Evolutionary conservation across 192 early-diverging fungal genomes (phyloP).

Genomic region (Phlyctochytrium planicorne): DNA sequence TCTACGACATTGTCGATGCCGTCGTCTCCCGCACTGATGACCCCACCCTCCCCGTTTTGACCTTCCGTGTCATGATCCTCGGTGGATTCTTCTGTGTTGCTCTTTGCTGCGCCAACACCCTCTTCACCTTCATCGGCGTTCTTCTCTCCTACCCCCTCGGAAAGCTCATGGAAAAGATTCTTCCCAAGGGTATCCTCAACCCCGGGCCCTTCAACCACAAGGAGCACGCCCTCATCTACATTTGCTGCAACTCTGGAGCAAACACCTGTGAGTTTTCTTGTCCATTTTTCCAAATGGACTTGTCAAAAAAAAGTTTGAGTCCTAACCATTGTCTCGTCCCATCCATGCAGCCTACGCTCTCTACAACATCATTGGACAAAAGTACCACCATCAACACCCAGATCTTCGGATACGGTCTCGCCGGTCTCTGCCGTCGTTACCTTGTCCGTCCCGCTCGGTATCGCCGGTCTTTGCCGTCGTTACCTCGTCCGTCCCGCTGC

Average conservation of each 20-base stretch:
- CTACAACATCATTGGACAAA: constrained; percentile 7
- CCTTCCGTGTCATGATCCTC: constrained; percentile 47
- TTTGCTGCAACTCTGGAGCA: constrained; percentile 8
- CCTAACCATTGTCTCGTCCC: constrained; percentile 80
- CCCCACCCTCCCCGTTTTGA: constrained; percentile 42
- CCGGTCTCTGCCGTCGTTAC: constrained; percentile 27
- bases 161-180: constrained; percentile 46
- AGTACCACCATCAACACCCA: background rate
- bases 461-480: constrained; percentile 68
- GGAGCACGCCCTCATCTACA: constrained; percentile 49
- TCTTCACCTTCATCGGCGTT: constrained; percentile 75
- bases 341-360: constrained; percentile 28
- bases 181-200: constrained; percentile 52
- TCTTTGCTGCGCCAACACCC: constrained; percentile 30
- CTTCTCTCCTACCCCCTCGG: constrained; percentile 78
- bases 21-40: constrained; percentile 36
- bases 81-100: constrained; percentile 23
- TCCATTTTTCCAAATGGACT: background rate
- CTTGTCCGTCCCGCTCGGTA: constrained; percentile 61
- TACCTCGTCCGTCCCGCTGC: constrained; percentile 79
- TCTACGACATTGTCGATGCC: constrained; percentile 7
- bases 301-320: constrained; percentile 48
- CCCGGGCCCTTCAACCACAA: constrained; percentile 58
- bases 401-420: constrained; percentile 5
- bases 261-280: background rate